These are phyloP conservation scores for Lithospermum erythrorhizon DNA, from an alignment of 257 asterid species.

Conservation along the genomic window DNA sequence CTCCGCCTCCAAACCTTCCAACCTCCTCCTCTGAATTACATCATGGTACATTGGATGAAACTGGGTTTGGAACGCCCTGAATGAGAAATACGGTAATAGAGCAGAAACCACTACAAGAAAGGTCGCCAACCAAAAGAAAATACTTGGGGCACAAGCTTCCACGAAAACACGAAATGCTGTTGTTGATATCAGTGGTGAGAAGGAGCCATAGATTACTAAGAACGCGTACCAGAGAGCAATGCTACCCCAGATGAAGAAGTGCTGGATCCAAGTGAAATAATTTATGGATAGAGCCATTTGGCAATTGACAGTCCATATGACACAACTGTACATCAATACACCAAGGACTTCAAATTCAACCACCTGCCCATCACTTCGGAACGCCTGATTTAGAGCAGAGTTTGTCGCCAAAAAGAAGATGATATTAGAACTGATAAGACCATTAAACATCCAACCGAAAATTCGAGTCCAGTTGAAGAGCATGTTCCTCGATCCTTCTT, in stretches of 20 bases:
- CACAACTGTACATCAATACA: conserved; percentile 74
- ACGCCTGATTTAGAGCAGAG: conserved; percentile 44
- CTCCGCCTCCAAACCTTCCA: conserved; percentile 21
- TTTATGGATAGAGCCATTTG: conserved; percentile 87
- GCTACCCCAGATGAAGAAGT: conserved; percentile 92
- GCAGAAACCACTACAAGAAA: conserved; percentile 46
- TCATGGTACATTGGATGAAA: conserved; percentile 80
- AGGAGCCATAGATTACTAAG: conserved; percentile 50
- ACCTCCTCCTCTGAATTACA: conserved; percentile 31
- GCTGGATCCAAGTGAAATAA: conserved; percentile 96
- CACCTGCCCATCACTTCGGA: conserved; percentile 58
- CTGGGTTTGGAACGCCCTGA: conserved; percentile 55
- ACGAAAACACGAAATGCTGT: conserved; percentile 57
- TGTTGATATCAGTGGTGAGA: conserved; percentile 47
- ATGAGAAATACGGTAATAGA: conserved; percentile 51
- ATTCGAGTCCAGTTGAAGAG: conserved; percentile 88
- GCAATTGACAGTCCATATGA: conserved; percentile 89
- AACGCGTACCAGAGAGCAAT: conserved; percentile 66
- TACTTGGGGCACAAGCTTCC: conserved; percentile 83
- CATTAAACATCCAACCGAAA: conserved; percentile 89
- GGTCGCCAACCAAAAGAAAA: conserved; percentile 61
- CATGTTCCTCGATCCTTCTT: conserved; percentile 59
- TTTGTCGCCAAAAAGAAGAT: conserved; percentile 65
- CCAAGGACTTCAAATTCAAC: conserved; percentile 66
- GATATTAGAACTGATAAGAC: conserved; percentile 56